These are phyloP conservation scores for Boletus vinaceobasis DNA, from an alignment of 768 basidiomycete genomes.

Conservation along the genomic window DNA sequence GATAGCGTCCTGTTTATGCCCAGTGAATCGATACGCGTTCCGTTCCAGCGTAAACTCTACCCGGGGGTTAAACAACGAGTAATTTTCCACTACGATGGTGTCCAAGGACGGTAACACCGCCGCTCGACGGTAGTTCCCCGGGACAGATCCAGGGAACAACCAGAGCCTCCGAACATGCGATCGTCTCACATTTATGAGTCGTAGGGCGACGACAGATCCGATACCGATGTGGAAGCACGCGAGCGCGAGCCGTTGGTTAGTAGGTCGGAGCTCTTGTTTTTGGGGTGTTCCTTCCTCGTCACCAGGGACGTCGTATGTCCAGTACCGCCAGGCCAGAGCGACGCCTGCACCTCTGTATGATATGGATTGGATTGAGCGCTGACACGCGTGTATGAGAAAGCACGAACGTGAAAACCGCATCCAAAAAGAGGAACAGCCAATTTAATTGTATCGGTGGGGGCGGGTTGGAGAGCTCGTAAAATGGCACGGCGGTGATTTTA, in stretches of 20 bases:
- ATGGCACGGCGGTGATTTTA: conserved; percentile 20
- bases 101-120: conserved; percentile 21
- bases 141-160: conserved; percentile 27
- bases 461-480: conserved; percentile 23
- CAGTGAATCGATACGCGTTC: conserved; percentile 20
- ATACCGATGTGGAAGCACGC: conserved; percentile 27
- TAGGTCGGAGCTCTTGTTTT: conserved; percentile 27
- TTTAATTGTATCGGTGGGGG: conserved; percentile 23
- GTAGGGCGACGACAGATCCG: conserved; percentile 28
- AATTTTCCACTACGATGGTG: conserved; percentile 25
- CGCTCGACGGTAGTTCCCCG: conserved; percentile 18
- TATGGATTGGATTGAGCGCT: background rate
- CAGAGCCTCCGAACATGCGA: conserved; percentile 31
- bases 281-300: conserved; percentile 13
- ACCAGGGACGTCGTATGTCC: conserved; percentile 18
- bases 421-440: conserved; percentile 27
- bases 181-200: conserved; percentile 25
- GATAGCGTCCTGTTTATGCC: conserved; percentile 17
- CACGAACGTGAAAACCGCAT: conserved; percentile 31
- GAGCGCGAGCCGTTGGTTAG: conserved; percentile 28
- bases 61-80: conserved; percentile 18
- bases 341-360: conserved; percentile 23
- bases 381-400: background rate
- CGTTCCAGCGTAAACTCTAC: conserved; percentile 25
- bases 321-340: conserved; percentile 28